These are phyloP conservation scores for Pleurotus pulmonarius DNA, from an alignment of 768 basidiomycete genomes.

Conservation along the genomic window DNA sequence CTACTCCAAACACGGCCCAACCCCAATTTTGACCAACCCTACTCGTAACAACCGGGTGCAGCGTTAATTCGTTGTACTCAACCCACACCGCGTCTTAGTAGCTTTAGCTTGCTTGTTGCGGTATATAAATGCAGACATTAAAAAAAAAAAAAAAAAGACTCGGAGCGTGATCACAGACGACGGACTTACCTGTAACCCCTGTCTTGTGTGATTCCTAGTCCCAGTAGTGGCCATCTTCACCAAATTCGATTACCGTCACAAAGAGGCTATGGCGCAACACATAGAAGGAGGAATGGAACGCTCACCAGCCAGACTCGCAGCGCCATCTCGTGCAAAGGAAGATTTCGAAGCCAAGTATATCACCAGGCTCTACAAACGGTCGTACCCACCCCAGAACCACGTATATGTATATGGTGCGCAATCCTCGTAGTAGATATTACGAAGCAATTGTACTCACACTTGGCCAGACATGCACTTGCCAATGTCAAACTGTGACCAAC, in stretches of 20 bases:
- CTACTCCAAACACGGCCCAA: too few species aligned
- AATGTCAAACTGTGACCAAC: background rate
- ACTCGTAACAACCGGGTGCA: too few species aligned
- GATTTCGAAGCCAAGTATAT: constrained; percentile 13
- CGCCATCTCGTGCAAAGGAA: background rate
- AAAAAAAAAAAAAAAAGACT: too few species aligned
- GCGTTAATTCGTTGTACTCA: too few species aligned
- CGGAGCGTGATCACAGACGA: background rate
- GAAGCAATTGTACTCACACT: background rate
- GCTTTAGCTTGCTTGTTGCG: too few species aligned
- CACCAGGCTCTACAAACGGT: constrained; percentile 10
- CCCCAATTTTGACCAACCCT: too few species aligned
- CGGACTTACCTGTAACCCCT: background rate
- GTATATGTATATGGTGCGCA: constrained; percentile 14
- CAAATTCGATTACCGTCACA: constrained; percentile 28
- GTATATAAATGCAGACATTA: too few species aligned
- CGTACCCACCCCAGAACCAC: constrained; percentile 15
- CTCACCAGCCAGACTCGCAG: constrained; percentile 8
- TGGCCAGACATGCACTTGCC: background rate
- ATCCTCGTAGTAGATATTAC: background rate
- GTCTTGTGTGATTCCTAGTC: constrained; percentile 25
- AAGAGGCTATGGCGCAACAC: constrained; percentile 15
- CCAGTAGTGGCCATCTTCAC: constrained; percentile 36
- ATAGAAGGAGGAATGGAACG: constrained; percentile 9
- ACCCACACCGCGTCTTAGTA: too few species aligned